phyloP scores from a whole-genome alignment of 352 stramenopile species.

The Phytophthora vignae region DNA sequence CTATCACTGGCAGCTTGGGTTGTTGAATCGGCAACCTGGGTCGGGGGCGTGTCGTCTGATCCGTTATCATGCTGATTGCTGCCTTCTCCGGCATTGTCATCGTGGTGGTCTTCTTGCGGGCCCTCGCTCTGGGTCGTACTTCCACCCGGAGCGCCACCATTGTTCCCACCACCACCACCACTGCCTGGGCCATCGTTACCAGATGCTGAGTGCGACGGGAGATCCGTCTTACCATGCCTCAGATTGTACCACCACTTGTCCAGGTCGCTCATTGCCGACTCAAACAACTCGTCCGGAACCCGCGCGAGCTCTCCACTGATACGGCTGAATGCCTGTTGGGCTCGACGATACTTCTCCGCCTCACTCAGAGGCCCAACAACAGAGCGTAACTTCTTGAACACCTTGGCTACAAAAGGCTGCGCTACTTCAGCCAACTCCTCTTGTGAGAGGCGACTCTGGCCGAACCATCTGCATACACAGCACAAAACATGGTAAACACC shows the following conservation, averaged over 20 bases:
- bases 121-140: too few relatives aligned
- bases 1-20: not conserved
- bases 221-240: not conserved
- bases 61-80: not conserved
- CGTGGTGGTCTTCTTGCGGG: too few relatives aligned
- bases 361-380: not conserved
- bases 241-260: not conserved
- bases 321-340: not conserved
- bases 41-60: not conserved
- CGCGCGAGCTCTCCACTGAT: not conserved
- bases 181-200: not conserved
- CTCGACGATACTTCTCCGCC: not conserved
- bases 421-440: not conserved
- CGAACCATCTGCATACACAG: too few relatives aligned
- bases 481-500: not conserved
- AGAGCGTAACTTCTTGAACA: not conserved
- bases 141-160: too few relatives aligned
- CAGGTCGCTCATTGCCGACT: not conserved
- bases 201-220: not conserved
- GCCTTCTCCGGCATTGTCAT: too few relatives aligned
- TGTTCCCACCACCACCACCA: not conserved
- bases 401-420: not conserved
- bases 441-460: too few relatives aligned
- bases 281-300: not conserved
- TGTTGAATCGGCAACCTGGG: not conserved